phyloP scores from a whole-genome alignment of 768 basidiomycete species.

The Suillus luteus region DNA sequence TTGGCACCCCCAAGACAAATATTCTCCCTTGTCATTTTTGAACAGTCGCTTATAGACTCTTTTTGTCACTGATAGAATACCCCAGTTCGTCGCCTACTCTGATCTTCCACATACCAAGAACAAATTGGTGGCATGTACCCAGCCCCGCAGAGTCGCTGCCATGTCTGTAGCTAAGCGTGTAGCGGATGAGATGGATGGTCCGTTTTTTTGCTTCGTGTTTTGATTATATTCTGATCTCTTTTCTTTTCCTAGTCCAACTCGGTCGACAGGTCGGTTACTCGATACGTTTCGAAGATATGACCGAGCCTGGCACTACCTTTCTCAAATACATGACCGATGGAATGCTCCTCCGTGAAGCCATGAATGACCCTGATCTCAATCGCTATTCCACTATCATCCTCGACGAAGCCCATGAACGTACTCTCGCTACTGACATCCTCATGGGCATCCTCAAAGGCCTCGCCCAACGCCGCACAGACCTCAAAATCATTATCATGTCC shows the following conservation, averaged over 20 bases:
- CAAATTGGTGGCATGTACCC: constrained; percentile 94
- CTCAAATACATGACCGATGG: constrained; percentile 99
- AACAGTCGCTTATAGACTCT: constrained; percentile 30
- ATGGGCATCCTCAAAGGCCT: constrained; percentile 94
- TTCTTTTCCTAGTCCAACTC: constrained; percentile 64
- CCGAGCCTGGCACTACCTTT: constrained; percentile 87
- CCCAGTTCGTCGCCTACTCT: constrained; percentile 93
- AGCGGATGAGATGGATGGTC: constrained; percentile 98
- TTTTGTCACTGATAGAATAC: constrained; percentile 63
- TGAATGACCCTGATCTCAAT: constrained; percentile 89
- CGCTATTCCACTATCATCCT: constrained; percentile 99
- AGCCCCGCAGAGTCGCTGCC: constrained; percentile 93
- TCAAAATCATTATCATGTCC: constrained; percentile 98
- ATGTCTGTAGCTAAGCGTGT: constrained; percentile 99
- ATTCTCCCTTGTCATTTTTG: constrained; percentile 23
- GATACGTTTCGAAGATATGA: constrained; percentile 92
- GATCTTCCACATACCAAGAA: constrained; percentile 90
- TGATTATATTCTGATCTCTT: background rate
- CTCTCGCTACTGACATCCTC: constrained; percentile 95
- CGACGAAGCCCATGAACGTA: constrained; percentile 98
- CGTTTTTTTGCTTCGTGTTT: constrained; percentile 26
- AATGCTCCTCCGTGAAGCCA: constrained; percentile 98
- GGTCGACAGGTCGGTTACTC: constrained; percentile 97
- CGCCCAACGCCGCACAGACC: constrained; percentile 78
- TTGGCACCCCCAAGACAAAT: constrained; percentile 25